Evolutionary conservation across 768 basidiomycete species (phyloP), one percentile per base, ranked within the genome.

Genomic region (Calocybe indica): DNA sequence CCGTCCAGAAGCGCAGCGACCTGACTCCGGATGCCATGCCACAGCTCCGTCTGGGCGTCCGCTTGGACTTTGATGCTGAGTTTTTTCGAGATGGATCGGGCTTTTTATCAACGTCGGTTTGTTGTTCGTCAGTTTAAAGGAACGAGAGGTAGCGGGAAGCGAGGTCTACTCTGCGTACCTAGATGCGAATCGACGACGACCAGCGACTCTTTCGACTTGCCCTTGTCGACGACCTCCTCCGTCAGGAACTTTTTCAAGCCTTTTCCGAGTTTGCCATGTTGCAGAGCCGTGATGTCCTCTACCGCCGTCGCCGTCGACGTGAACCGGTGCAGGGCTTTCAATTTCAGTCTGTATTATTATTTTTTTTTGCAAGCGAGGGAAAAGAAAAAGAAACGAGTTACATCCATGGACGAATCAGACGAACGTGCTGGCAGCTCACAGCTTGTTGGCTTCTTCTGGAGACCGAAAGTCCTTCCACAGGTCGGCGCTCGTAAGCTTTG

Each of bases 311-410:
- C 96, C 11, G 96, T 99, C 32, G 94, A 95, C 14, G 87, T 88
- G 68, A 99, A 99, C 44, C 92, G 88, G 70, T 99, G 96, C 43
- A 98, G 72, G 33, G 92, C 92, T 66, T 94, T 92, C 48, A 99
- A 73, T 68, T 95, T 96, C 50, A 99, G 73, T 47, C 95, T 97
- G 55, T 7, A 4, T 1, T 14, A 7, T 14, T 32, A 34, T 40
- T 46, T 22, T 22, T 22, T 22, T 22, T 22, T 1, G 22, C 22
- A 22, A 22, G 22, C 22, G 22, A 22, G n/a, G 31, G 43, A 12
- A 46, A 53, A 29, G 45, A 53, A 37, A 37, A 11, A 28, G 29
- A 30, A 9, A n/a, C 31, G 9, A 35, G 15, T 8, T 8, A 36
- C 28, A 37, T 22, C 5, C 30, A 49, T 40, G 37, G 50, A 43